A percentile compares a stretch with the other conserved stretches of the same genome.
Conservation (phyloP, 441 rosid genomes). For the Raphanus hybrid region DNA sequence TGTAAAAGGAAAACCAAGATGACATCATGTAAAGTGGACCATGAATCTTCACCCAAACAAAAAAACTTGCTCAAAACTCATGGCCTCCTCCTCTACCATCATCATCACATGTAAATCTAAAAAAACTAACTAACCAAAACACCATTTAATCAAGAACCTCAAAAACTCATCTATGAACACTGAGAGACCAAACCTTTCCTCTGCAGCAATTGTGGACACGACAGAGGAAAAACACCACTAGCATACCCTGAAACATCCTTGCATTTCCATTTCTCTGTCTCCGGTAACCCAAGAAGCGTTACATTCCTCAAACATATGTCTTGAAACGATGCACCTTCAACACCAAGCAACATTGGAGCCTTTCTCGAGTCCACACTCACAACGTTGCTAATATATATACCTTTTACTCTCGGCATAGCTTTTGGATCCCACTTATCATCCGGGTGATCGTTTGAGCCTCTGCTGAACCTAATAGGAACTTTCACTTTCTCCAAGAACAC, state of each 20-base stretch:
- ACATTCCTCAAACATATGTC: constrained; percentile 80
- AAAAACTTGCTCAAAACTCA: constrained; percentile 32
- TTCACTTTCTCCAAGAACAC: constrained; percentile 75
- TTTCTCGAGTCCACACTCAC: constrained; percentile 71
- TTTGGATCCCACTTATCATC: constrained; percentile 78
- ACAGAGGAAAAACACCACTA: constrained; percentile 55
- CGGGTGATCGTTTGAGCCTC: constrained; percentile 89
- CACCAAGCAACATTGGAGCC: constrained; percentile 75
- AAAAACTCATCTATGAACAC: constrained; percentile 42
- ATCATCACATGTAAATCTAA: not conserved
- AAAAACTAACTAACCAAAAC: not conserved
- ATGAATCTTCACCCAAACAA: constrained; percentile 30
- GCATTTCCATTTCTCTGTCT: constrained; percentile 72
- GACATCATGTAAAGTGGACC: constrained; percentile 16
- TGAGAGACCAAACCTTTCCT: constrained; percentile 45
- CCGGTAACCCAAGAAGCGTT: constrained; percentile 54
- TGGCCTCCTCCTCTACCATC: constrained; percentile 26
- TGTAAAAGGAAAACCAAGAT: constrained; percentile 10
- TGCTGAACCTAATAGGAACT: constrained; percentile 80
- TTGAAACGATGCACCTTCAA: constrained; percentile 64
- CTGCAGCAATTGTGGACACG: constrained; percentile 69
- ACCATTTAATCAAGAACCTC: not conserved
- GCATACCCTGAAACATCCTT: constrained; percentile 74
- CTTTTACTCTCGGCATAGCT: constrained; percentile 76
- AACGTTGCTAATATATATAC: constrained; percentile 63